Base-by-base conservation (phyloP, 176 grass and related monocot species). In the Oryza coarctata region DNA sequence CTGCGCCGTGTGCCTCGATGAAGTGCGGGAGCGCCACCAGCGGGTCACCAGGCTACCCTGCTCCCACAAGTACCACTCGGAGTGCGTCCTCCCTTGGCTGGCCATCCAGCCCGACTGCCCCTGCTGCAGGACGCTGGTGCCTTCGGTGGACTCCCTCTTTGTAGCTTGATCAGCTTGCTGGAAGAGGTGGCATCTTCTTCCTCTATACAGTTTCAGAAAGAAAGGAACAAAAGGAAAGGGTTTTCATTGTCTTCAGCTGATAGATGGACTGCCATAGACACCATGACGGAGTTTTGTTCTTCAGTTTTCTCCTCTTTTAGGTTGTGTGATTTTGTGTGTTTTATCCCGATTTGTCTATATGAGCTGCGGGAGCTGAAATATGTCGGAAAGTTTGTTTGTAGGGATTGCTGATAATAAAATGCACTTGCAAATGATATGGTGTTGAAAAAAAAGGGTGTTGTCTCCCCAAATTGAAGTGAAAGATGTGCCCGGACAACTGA, bases 1-100 rank as follows among this genome's bases (percentile, higher is more conserved):
- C 27, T 97, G 95, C 31, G 90, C 88, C 6, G 88, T 97, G 12
- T 97, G 95, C 88, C 78, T 97, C 0, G 92, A 94, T 0, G 87
- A 89, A 65, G 84, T 94, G 25, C 36, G 22, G 69, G 75, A 23
- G 80, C 73, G 75, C 43, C 27, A 75, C 40, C 70, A 90, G 82
- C 41, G 79, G 39, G 78, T 94, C 9, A 91, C 77, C 12, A 70
- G 30, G 65, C 86, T 97, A 57, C 94, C 94, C 0, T 97, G 92
- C 90, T 94, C 88, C 15, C 94, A 97, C 88, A 86, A 87, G 83
- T 92, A 89, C 85, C 92, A 97, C 80, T 89, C 94, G 0, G 89
- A 94, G 17, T 97, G 94, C 43, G 85, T 97, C 5, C 89, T 97
- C 22, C 94, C 94, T 0, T 97, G 94, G 94, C 87, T 97, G 9